A percentile compares a stretch with the other conserved stretches of the same genome.
Conservation (phyloP, 768 basidiomycete species). For the Pleurotus ostreatus region DNA sequence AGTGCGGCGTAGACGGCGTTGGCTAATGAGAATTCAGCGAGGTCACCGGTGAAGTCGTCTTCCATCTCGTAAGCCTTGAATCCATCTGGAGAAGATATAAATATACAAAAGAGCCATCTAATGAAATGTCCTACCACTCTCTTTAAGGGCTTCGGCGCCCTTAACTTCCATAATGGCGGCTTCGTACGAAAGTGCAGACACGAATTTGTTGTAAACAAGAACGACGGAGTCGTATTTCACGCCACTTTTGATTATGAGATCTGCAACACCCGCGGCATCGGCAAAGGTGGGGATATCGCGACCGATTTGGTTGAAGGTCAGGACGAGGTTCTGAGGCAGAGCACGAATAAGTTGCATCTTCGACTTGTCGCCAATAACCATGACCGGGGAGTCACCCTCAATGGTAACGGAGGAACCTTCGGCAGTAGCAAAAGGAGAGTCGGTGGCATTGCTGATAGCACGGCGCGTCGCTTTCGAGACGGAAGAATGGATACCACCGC, state of each 20-base stretch:
- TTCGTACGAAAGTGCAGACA: conserved; percentile 91
- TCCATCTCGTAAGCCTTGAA: conserved; percentile 98
- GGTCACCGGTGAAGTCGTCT: conserved; percentile 90
- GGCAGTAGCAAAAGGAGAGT: conserved; percentile 42
- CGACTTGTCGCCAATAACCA: conserved; percentile 96
- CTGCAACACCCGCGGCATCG: conserved; percentile 91
- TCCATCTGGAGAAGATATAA: conserved; percentile 45
- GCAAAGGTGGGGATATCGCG: conserved; percentile 96
- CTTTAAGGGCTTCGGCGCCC: conserved; percentile 76
- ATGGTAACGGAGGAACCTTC: conserved; percentile 38
- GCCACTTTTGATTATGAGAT: conserved; percentile 82
- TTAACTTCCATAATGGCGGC: conserved; percentile 69
- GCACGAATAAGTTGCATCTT: conserved; percentile 84
- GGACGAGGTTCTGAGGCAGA: conserved; percentile 57
- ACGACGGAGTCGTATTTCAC: conserved; percentile 84
- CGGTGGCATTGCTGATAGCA: conserved; percentile 51
- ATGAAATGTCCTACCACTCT: conserved; percentile 53
- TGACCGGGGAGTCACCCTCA: conserved; percentile 62
- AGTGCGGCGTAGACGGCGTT: conserved; percentile 95
- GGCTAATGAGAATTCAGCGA: conserved; percentile 93
- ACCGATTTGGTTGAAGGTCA: conserved; percentile 98
- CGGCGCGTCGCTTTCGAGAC: conserved; percentile 87
- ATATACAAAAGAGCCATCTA: neutral
- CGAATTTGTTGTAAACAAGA: conserved; percentile 80
- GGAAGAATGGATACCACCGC: conserved; percentile 98